Conservation (phyloP, 2,329 filamentous ascomycete species). For the Claviceps quebecensis region DNA sequence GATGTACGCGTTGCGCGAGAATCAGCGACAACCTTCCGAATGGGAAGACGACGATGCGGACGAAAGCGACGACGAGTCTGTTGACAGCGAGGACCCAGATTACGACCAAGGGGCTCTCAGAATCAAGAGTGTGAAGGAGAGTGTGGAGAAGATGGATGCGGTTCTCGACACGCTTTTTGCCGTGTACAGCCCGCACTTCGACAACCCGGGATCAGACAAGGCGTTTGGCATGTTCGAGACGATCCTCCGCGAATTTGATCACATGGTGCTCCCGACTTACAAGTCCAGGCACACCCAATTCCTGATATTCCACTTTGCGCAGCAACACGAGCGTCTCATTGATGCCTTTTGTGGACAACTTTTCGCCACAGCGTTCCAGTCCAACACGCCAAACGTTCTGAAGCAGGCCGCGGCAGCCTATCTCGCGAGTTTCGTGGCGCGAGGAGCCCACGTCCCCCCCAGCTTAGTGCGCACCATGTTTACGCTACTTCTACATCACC, state of each 20-base stretch:
- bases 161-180: constrained; percentile 80
- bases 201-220: constrained; percentile 50
- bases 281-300: constrained; percentile 91
- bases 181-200: constrained; percentile 63
- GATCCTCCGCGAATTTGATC: constrained; percentile 72
- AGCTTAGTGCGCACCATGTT: constrained; percentile 73
- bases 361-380: constrained; percentile 33
- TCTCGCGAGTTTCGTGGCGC: constrained; percentile 83
- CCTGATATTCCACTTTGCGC: constrained; percentile 87
- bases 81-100: constrained; percentile 54
- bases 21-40: constrained; percentile 10
- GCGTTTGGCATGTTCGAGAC: constrained; percentile 64
- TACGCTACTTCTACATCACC: constrained; percentile 59
- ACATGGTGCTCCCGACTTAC: constrained; percentile 78
- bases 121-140: constrained; percentile 61
- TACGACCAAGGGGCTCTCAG: constrained; percentile 48
- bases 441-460: constrained; percentile 67
- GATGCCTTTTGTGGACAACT: constrained; percentile 73
- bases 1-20: constrained; percentile 33
- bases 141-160: constrained; percentile 80
- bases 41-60: constrained; percentile 41
- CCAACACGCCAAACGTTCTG: constrained; percentile 54
- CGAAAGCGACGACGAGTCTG: constrained; percentile 56
- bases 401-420: constrained; percentile 84
- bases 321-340: constrained; percentile 62